Evolutionary conservation across 1,139 yeast genomes (phyloP), one percentile per base, ranked within the genome.

Genomic region (Eremothecium cymbalariae): DNA sequence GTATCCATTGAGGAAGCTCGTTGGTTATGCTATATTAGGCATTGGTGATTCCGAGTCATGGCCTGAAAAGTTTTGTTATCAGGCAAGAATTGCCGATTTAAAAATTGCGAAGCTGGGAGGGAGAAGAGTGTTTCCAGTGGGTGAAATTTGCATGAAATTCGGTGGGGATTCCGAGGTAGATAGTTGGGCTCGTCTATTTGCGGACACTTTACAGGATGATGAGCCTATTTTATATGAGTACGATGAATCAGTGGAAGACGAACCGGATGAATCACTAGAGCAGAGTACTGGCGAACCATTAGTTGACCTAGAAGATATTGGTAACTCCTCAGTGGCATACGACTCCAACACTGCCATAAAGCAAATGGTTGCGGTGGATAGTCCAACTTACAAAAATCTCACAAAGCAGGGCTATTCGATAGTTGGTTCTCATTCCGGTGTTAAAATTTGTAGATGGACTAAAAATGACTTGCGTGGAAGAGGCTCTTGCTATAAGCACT

Each of bases 401-500:
- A 86, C 95, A 2, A 86, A 86, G 50, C 97, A 86, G 61, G 96
- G 96, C 0, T 86, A 86, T 50, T 81, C 94, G 0, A 76, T 86
- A 43, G 94, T 86, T 23, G 97, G 97, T 9, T 78, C 94, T 0
- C 97, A 86, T 51, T 84, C 95, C 0, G 97, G 97, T 20, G 96
- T 86, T 31, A 86, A 86, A 57, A 84, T 88, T 31, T 86, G 97
- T 55, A 73, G 96, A 51, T 86, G 97, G 97, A 86, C 96, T 3
- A 88, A 88, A 55, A 81, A 93, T 42, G 96, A 95, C 1, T 67
- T 86, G 47, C 70, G 97, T 48, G 95, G 95, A 17, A 72, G 95
- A 48, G 97, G 97, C 1, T 83, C 94, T 4, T 86, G 97, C 61
- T 86, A 86, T 63, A 86, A 86, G 57, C 84, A 72, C 61, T 94